Evolutionary conservation across 2,329 filamentous ascomycete genomes (phyloP).

Genomic region (Colletotrichum coccodes): DNA sequence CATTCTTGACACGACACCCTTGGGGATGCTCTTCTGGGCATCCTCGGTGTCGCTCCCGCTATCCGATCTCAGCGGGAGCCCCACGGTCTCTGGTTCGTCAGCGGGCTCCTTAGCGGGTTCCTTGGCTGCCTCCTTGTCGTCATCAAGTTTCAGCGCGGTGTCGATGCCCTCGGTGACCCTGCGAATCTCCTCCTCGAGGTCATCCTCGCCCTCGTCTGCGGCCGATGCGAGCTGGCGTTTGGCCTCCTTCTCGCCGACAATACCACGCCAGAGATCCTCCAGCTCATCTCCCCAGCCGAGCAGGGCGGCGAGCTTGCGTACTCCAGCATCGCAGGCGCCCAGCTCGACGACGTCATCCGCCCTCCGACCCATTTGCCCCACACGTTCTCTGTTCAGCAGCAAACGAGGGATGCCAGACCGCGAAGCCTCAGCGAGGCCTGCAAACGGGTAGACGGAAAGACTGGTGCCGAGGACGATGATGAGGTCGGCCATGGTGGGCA

Average conservation of each 20-base stretch:
- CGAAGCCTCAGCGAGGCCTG: slow-evolving; percentile 77
- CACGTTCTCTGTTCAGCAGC: slow-evolving; percentile 86
- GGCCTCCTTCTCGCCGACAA: slow-evolving; percentile 71
- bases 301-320: slow-evolving; percentile 80
- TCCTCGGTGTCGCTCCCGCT: slow-evolving; percentile 4
- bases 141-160: slow-evolving; percentile 44
- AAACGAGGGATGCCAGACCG: slow-evolving; percentile 75
- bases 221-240: slow-evolving; percentile 55
- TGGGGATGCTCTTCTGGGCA: background rate
- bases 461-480: slow-evolving; percentile 91
- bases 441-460: slow-evolving; percentile 88
- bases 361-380: slow-evolving; percentile 80
- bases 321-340: slow-evolving; percentile 84
- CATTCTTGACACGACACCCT: background rate
- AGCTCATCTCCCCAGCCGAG: slow-evolving; percentile 90
- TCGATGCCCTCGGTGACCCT: slow-evolving; percentile 49
- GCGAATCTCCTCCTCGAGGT: slow-evolving; percentile 56
- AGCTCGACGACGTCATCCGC: slow-evolving; percentile 87
- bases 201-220: slow-evolving; percentile 43
- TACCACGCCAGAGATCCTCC: slow-evolving; percentile 76
- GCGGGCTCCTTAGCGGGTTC: background rate
- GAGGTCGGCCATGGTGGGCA: slow-evolving; percentile 75
- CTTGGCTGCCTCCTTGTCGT: slow-evolving; percentile 29
- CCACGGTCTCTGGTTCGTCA: background rate
- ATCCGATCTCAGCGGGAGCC: background rate